phyloP scores from a whole-genome alignment of 2,329 filamentous ascomycete species.

The Alternaria solani region DNA sequence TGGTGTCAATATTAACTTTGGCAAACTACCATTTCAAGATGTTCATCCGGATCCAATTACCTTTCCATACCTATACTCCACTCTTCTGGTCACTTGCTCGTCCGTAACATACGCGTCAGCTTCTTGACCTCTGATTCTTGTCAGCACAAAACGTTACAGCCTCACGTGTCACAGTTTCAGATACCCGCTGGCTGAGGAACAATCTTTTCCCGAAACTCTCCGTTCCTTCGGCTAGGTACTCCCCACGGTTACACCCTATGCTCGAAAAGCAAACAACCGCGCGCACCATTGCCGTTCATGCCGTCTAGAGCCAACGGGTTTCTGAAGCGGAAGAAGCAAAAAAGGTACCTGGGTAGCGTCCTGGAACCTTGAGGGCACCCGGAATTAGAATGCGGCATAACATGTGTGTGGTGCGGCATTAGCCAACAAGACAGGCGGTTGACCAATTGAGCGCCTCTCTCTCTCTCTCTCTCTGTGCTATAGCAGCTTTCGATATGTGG shows the following conservation, averaged over 20 bases:
- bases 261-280: conserved; percentile 2
- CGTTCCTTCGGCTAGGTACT: not conserved
- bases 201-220: not conserved
- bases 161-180: conserved; percentile 8
- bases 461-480: not conserved
- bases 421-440: not conserved
- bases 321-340: conserved; percentile 1
- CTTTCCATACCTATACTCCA: not conserved
- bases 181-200: conserved; percentile 4
- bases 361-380: not conserved
- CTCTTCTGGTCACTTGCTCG: not conserved
- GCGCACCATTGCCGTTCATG: not conserved
- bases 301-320: not conserved
- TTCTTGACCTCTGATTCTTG: conserved; percentile 3
- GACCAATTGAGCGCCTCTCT: not conserved
- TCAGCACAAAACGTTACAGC: conserved; percentile 10
- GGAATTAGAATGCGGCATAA: not conserved
- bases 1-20: not conserved
- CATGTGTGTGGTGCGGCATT: too few relatives aligned
- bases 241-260: not conserved
- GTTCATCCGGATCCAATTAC: not conserved
- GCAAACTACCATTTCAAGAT: not conserved
- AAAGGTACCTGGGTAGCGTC: not conserved
- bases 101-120: conserved; percentile 14
- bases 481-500: not conserved